These are phyloP conservation scores for Drechmeria coniospora DNA, from an alignment of 2,329 filamentous ascomycete species.

Conservation along the genomic window DNA sequence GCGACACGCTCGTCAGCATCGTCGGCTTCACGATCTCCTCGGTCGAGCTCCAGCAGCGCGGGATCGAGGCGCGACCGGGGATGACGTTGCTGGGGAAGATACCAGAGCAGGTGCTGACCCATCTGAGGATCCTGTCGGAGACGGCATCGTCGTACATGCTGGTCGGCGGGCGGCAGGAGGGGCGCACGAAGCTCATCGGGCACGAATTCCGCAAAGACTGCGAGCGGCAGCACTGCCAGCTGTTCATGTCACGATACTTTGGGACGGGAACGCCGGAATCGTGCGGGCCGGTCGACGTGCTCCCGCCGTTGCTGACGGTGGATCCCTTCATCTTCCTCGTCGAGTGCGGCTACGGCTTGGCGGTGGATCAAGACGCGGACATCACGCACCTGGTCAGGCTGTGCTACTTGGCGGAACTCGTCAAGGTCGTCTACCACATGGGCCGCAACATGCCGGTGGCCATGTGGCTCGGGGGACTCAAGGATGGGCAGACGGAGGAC, in stretches of 20 bases:
- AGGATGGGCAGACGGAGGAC: constrained; percentile 26
- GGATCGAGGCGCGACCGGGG: constrained; percentile 57
- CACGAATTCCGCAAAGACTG: constrained; percentile 53
- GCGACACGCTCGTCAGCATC: constrained; percentile 46
- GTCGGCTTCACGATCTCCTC: constrained; percentile 79
- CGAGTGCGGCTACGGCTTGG: constrained; percentile 58
- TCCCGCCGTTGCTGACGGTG: constrained; percentile 44
- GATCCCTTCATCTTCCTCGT: constrained; percentile 72
- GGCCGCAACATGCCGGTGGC: constrained; percentile 35
- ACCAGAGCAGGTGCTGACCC: constrained; percentile 68
- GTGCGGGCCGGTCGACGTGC: constrained; percentile 27
- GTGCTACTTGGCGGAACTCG: constrained; percentile 81
- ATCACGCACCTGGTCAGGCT: constrained; percentile 67
- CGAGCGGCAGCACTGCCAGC: constrained; percentile 56
- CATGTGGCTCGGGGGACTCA: constrained; percentile 31
- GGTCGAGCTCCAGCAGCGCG: constrained; percentile 83
- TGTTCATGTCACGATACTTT: constrained; percentile 50
- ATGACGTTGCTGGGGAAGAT: constrained; percentile 70
- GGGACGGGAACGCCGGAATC: constrained; percentile 24
- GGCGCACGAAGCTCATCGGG: constrained; percentile 44
- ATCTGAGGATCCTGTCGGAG: constrained; percentile 77
- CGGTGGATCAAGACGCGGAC: constrained; percentile 52
- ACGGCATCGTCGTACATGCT: constrained; percentile 76
- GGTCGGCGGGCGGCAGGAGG: constrained; percentile 51
- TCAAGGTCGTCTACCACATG: constrained; percentile 57